Evolutionary conservation across 1,284 basidiomycete species (phyloP).

Genomic region (Trametes sp.): DNA sequence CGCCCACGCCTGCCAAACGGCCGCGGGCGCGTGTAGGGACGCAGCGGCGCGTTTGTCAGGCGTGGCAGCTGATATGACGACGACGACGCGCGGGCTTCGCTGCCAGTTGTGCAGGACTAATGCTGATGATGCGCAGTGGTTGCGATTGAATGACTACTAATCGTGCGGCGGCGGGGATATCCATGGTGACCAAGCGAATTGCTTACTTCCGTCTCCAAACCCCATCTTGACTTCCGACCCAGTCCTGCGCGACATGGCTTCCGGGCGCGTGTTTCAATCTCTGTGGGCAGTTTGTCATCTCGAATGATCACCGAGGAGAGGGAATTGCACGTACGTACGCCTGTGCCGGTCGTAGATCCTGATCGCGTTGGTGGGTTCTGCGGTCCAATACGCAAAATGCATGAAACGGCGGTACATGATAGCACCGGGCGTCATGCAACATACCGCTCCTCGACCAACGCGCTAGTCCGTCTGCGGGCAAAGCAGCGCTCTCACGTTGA

Average conservation of each 20-base stretch:
- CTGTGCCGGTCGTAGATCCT: background rate
- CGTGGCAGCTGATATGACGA: conserved; percentile 11
- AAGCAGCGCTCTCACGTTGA: background rate
- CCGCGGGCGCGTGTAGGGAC: background rate
- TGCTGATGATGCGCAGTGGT: conserved; percentile 1
- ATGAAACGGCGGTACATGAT: conserved; percentile 1
- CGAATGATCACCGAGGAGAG: background rate
- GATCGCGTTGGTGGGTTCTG: background rate
- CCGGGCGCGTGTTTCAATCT: background rate
- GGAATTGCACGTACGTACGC: background rate
- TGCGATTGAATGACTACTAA: background rate
- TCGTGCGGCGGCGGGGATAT: background rate
- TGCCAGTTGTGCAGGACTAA: background rate
- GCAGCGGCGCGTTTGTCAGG: conserved; percentile 8
- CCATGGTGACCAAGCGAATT: conserved; percentile 14
- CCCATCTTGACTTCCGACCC: background rate
- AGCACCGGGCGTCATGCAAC: background rate
- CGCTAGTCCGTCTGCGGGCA: conserved; percentile 1
- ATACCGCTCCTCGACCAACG: background rate
- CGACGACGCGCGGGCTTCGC: conserved; percentile 7
- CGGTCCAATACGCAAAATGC: background rate
- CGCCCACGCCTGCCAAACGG: background rate
- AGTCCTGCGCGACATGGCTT: background rate
- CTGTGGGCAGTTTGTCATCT: background rate
- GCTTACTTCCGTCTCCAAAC: too few species aligned